phyloP scores from a whole-genome alignment of 352 stramenopile genomes.

The Bremia lactucae region DNA sequence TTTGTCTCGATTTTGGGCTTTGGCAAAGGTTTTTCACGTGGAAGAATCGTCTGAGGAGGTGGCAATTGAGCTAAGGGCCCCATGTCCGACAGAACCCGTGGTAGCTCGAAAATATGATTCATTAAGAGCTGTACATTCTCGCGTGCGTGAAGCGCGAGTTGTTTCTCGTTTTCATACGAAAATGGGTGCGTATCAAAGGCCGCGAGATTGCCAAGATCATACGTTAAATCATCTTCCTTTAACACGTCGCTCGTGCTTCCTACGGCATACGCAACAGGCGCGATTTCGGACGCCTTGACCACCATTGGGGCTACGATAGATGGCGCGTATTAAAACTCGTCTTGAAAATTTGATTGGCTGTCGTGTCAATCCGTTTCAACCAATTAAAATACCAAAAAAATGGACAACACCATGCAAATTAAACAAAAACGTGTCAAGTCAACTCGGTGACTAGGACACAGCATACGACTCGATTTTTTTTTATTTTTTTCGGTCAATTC shows the following conservation, averaged over 20 bases:
- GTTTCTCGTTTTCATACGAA: constrained; percentile 74
- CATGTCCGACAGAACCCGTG: constrained; percentile 88
- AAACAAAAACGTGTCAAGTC: too few relatives aligned
- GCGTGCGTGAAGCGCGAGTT: constrained; percentile 81
- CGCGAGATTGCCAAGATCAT: constrained; percentile 85
- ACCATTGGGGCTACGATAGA: too few relatives aligned
- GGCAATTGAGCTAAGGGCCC: constrained; percentile 84
- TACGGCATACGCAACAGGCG: constrained; percentile 55
- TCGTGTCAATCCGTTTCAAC: too few relatives aligned
- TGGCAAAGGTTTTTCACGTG: constrained; percentile 83
- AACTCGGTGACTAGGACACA: too few relatives aligned
- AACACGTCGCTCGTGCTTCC: constrained; percentile 50
- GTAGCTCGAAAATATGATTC: constrained; percentile 86
- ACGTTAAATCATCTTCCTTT: constrained; percentile 78
- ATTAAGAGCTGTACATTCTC: constrained; percentile 92
- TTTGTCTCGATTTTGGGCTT: constrained; percentile 94
- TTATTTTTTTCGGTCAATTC: background rate
- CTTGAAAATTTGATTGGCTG: too few relatives aligned
- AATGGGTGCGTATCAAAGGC: constrained; percentile 86
- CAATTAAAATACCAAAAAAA: too few relatives aligned
- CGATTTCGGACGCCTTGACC: constrained; percentile 77
- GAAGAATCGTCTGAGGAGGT: constrained; percentile 49
- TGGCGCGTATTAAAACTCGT: too few relatives aligned
- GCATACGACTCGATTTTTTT: too few relatives aligned
- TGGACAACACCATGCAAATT: too few relatives aligned